Base-by-base conservation (phyloP, 805 yeast genomes). In the Henningerozyma blattae region DNA sequence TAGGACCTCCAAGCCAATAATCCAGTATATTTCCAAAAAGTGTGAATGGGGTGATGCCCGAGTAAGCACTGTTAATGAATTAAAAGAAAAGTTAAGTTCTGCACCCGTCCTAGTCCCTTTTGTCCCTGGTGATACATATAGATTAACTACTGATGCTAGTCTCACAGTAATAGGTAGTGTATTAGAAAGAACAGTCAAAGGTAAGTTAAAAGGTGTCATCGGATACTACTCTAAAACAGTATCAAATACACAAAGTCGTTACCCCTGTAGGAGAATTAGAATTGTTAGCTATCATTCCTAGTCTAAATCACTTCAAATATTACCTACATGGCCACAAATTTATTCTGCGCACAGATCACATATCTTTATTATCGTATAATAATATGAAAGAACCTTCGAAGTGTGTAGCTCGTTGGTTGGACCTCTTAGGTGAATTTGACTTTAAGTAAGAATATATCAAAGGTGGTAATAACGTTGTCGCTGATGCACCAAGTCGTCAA, bases 391-490 rank as follows among this genome's bases (percentile, higher is more conserved):
- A 44, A 33, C 43, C 44, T 3, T 20, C 33, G 1, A 20, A 32
- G 14, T 6, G 42, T 18, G 12, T 39, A 2, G 12, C 22, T 13
- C 12, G 35, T 2, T 42, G 42, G 42, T n/a, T 43, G 15, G 40
- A 37, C 13, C 34, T 22, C 18, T 30, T 41, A 2, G 27, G 34
- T 9, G 40, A 33, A 16, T 39, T 31, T 22, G 41, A 41, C 14
- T 39, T 39, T 26, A 24, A 29, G n/a, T 22, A 39, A n/a, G 33
- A 35, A 32, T 43, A 41, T 28, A n/a, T 39, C 1, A 15, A 28
- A 3, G 43, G 42, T 7, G 16, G 32, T 7, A 18, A 33, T 13
- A 43, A 39, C 30, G 32, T 35, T 5, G 43, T 43, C 5, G 45
- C 44, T 2, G 47, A 39, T 27, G 36, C 47, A 3, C 13, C 39